These are phyloP conservation scores for Mortierella sp. DNA, from an alignment of 371 early-diverging fungal genomes.

Conservation along the genomic window DNA sequence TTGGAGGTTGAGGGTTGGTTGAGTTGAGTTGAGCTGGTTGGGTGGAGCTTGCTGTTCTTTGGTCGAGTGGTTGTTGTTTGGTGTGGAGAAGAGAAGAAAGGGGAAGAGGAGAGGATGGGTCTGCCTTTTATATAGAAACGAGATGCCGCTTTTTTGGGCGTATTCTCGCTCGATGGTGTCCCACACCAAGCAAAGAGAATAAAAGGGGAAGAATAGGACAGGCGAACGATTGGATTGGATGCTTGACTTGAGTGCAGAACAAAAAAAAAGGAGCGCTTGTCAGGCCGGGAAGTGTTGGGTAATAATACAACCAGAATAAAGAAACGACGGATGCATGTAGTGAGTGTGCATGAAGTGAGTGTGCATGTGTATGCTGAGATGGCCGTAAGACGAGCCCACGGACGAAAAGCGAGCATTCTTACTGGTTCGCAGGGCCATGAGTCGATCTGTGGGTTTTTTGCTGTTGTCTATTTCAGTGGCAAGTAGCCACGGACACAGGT, in stretches of 20 bases:
- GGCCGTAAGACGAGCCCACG: not conserved
- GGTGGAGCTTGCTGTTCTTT: not conserved
- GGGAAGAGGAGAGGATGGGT: not conserved
- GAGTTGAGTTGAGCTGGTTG: not conserved
- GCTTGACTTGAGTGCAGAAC: no score
- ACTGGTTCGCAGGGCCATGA: constrained; percentile 25
- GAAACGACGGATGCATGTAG: not conserved
- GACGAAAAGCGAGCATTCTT: constrained; percentile 19
- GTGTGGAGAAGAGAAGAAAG: constrained; percentile 1
- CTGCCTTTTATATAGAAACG: not conserved
- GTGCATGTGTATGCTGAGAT: constrained; percentile 2
- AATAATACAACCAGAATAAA: not conserved
- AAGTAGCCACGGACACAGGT: constrained; percentile 8
- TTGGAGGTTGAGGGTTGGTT: not conserved
- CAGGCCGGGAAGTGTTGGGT: constrained; percentile 4
- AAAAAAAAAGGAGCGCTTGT: not conserved
- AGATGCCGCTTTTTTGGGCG: not conserved
- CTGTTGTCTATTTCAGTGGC: not conserved
- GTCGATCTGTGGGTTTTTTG: constrained; percentile 18
- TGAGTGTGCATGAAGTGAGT: not conserved
- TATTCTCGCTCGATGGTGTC: not conserved
- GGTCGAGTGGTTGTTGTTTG: not conserved
- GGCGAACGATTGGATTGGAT: constrained; percentile 9
- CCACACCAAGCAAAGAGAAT: not conserved
- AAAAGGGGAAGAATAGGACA: not conserved